A percentile compares a stretch with the other conserved stretches of the same genome.
Evolutionary conservation across 129 eudicot species (phyloP).

Genomic region (Centaurea solstitialis): DNA sequence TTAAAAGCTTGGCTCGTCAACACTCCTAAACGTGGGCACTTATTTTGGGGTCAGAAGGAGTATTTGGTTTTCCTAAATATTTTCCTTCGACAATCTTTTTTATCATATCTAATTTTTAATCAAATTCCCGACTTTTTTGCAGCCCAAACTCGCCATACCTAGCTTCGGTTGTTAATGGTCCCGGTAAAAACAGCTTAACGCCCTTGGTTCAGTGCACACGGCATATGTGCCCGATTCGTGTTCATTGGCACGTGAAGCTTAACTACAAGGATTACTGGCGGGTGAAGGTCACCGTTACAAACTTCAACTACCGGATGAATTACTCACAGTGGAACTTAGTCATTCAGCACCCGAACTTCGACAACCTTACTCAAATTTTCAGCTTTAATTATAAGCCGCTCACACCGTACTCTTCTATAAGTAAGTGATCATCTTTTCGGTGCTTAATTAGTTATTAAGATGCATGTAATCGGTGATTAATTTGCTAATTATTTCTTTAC

Average conservation of each 20-base stretch:
- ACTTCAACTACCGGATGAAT: slow-evolving; percentile 93
- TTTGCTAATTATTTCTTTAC: slow-evolving; percentile 14
- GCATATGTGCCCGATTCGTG: slow-evolving; percentile 96
- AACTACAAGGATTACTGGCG: slow-evolving; percentile 98
- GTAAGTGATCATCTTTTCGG: slow-evolving; percentile 46
- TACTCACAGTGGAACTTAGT: slow-evolving; percentile 92
- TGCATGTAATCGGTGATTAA: slow-evolving; percentile 4
- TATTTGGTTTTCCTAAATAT: background rate
- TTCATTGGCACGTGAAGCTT: slow-evolving; percentile 96
- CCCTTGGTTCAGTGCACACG: slow-evolving; percentile 94
- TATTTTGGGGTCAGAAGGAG: no score
- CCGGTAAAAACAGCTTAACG: slow-evolving; percentile 53
- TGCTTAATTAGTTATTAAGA: slow-evolving; percentile 5
- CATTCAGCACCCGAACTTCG: slow-evolving; percentile 91
- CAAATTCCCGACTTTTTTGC: slow-evolving; percentile 29
- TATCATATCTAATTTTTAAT: background rate
- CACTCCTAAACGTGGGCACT: no score
- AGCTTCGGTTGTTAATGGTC: slow-evolving; percentile 76
- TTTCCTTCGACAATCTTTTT: background rate
- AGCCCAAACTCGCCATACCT: slow-evolving; percentile 73
- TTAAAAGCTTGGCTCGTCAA: no score
- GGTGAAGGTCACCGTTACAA: slow-evolving; percentile 88
- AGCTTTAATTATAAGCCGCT: slow-evolving; percentile 92
- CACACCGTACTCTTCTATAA: slow-evolving; percentile 73
- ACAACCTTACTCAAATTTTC: slow-evolving; percentile 82